Conservation (phyloP, 257 asterid genomes). For the Solanum appendiculatum region DNA sequence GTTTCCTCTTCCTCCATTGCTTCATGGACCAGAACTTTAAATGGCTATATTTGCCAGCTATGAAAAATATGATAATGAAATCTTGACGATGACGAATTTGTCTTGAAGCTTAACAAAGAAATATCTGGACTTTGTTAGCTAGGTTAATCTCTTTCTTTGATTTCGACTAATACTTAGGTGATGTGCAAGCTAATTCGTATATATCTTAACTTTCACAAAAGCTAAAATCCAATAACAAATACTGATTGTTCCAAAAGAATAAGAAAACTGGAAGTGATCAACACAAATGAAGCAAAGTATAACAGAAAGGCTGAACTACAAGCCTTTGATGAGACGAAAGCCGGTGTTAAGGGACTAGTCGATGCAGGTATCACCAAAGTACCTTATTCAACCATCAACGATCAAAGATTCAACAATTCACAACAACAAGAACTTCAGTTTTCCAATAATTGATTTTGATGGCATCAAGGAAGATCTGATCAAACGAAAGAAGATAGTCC, state of each 20-base stretch:
- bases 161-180: neutral
- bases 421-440: neutral
- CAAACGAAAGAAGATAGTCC: neutral
- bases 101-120: neutral
- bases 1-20: neutral
- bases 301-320: neutral
- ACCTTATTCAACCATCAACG: neutral
- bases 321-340: conserved; percentile 2
- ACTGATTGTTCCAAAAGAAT: no score
- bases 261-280: neutral
- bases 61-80: neutral
- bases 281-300: neutral
- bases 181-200: neutral
- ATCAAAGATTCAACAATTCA: neutral
- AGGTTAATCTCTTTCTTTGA: neutral
- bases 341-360: conserved; percentile 3
- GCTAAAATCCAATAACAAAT: no score
- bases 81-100: neutral
- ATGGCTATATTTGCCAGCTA: neutral
- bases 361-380: neutral
- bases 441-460: neutral
- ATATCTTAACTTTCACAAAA: neutral
- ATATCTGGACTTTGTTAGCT: neutral
- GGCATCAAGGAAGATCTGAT: neutral
- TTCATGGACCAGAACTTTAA: neutral